These are phyloP conservation scores for Nothomitra cinnamomea DNA, from an alignment of 2,329 filamentous ascomycete genomes.

Conservation along the genomic window DNA sequence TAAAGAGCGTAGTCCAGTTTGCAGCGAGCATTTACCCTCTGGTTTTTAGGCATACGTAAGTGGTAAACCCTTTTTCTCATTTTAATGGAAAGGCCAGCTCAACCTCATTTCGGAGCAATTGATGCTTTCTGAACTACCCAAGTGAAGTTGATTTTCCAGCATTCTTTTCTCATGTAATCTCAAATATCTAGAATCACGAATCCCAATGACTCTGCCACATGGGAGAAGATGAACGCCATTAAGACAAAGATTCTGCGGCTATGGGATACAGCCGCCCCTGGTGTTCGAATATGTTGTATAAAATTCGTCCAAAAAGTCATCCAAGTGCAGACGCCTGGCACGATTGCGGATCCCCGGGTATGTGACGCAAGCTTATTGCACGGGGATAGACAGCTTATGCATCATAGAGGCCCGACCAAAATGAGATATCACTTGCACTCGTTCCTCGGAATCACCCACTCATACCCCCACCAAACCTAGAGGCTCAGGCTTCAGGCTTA, in stretches of 20 bases:
- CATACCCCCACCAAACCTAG: slow-evolving; percentile 62
- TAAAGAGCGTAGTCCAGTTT: slow-evolving; percentile 76
- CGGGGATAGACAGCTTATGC: slow-evolving; percentile 3
- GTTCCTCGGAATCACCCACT: slow-evolving; percentile 70
- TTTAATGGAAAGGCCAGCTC: background rate
- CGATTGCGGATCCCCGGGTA: slow-evolving; percentile 70
- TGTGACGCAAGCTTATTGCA: slow-evolving; percentile 18
- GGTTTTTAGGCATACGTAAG: slow-evolving; percentile 87
- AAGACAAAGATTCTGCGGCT: slow-evolving; percentile 77
- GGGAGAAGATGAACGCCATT: slow-evolving; percentile 77
- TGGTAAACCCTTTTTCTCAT: slow-evolving; percentile 18
- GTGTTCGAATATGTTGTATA: slow-evolving; percentile 82
- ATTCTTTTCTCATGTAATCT: slow-evolving; percentile 11
- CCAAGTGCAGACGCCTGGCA: slow-evolving; percentile 73
- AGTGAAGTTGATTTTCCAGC: background rate
- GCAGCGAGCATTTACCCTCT: slow-evolving; percentile 86
- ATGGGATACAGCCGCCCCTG: slow-evolving; percentile 65
- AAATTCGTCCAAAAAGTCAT: slow-evolving; percentile 94
- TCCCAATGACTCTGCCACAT: slow-evolving; percentile 61
- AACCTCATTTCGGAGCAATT: background rate
- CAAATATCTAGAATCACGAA: slow-evolving; percentile 57
- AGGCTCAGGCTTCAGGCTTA: slow-evolving; percentile 82
- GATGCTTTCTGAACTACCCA: background rate
- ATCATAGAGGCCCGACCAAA: slow-evolving; percentile 49
- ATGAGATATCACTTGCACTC: slow-evolving; percentile 74